Conservation (phyloP, 75 land plant species). For the Picea sitchensis region DNA sequence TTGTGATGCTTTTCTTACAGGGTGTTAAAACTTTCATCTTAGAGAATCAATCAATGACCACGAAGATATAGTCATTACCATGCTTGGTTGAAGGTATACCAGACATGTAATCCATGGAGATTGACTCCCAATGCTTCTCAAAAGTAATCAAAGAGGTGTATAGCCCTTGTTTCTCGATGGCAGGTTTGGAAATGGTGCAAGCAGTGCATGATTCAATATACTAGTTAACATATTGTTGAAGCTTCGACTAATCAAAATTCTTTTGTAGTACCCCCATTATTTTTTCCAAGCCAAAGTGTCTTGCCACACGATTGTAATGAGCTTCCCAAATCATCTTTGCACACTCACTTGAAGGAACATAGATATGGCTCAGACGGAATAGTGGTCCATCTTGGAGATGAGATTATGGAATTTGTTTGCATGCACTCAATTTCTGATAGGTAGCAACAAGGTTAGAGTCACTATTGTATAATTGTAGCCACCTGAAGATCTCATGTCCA, state of each 20-base stretch:
- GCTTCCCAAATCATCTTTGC: not conserved
- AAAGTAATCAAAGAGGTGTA: not conserved
- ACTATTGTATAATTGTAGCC: not conserved
- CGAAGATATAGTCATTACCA: too few species aligned
- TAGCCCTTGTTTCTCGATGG: not conserved
- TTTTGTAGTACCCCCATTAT: not conserved
- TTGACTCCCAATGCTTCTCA: not conserved
- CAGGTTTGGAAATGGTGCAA: not conserved
- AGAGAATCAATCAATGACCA: too few species aligned
- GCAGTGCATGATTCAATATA: not conserved
- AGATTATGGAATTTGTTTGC: not conserved
- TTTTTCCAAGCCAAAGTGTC: not conserved
- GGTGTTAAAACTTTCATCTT: too few species aligned
- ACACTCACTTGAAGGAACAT: not conserved
- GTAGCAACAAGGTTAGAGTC: not conserved
- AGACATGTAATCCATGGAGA: not conserved
- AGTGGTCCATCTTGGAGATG: not conserved
- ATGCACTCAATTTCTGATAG: not conserved
- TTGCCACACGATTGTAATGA: not conserved
- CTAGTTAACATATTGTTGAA: not conserved
- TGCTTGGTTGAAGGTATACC: too few species aligned
- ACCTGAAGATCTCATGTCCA: not conserved
- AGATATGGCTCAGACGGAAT: not conserved
- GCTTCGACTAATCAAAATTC: not conserved
- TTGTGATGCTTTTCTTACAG: too few species aligned